phyloP scores from a whole-genome alignment of 371 early-diverging fungal genomes.

The Apophysomyces sp. region DNA sequence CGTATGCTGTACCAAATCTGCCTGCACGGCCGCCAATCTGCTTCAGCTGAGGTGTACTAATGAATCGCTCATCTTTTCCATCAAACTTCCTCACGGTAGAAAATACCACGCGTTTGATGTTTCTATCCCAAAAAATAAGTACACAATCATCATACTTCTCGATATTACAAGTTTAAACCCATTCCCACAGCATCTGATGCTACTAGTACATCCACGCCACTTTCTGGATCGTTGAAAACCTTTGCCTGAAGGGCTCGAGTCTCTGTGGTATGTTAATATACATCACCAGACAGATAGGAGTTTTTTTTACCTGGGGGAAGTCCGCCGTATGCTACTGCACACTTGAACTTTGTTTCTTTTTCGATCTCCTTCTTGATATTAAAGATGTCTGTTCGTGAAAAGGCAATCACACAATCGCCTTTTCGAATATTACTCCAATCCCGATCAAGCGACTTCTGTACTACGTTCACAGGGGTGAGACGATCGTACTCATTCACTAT shows the following conservation, averaged over 20 bases:
- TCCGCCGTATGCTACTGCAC: conserved; percentile 93
- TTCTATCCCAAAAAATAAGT: conserved; percentile 36
- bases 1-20: conserved; percentile 72
- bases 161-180: conserved; percentile 88
- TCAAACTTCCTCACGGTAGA: conserved; percentile 76
- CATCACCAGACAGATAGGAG: background rate
- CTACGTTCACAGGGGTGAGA: conserved; percentile 68
- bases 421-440: conserved; percentile 56
- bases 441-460: conserved; percentile 50
- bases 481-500: conserved; percentile 79
- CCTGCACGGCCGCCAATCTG: conserved; percentile 98
- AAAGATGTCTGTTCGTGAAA: conserved; percentile 83
- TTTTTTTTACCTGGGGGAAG: conserved; percentile 78
- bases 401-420: conserved; percentile 92
- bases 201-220: conserved; percentile 82
- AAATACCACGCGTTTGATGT: conserved; percentile 88
- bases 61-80: conserved; percentile 48
- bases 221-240: conserved; percentile 86
- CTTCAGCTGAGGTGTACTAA: conserved; percentile 80
- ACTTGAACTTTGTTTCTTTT: conserved; percentile 64
- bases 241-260: conserved; percentile 87
- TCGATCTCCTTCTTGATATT: conserved; percentile 76
- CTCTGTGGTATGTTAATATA: conserved; percentile 43
- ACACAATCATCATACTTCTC: background rate
- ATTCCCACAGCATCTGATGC: conserved; percentile 97